Percentiles rank a stretch among this genome's conserved stretches.
These are phyloP conservation scores for Calvatia gigantea DNA, from an alignment of 768 basidiomycete genomes.

Conservation along the genomic window DNA sequence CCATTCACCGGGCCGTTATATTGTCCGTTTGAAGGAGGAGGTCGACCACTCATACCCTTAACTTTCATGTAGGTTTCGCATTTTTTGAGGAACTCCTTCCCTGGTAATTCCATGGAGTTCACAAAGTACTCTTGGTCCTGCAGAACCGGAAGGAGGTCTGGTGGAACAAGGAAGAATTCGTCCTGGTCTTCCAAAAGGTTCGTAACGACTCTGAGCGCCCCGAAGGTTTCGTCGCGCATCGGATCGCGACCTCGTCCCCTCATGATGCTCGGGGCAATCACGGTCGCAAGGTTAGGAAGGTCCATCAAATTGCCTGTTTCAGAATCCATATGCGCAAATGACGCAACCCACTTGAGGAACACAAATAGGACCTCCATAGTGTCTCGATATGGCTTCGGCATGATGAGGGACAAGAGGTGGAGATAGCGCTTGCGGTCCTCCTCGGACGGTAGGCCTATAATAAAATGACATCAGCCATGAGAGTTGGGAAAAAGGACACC, in stretches of 20 bases:
- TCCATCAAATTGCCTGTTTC: constrained; percentile 99
- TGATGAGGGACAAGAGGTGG: constrained; percentile 78
- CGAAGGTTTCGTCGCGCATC: constrained; percentile 90
- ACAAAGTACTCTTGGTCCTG: constrained; percentile 91
- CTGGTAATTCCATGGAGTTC: constrained; percentile 83
- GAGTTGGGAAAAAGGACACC: neutral
- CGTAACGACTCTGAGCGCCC: constrained; percentile 82
- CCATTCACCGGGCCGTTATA: constrained; percentile 38
- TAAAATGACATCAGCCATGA: constrained; percentile 10
- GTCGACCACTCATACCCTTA: constrained; percentile 57
- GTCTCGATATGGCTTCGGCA: constrained; percentile 94
- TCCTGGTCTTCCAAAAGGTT: constrained; percentile 90
- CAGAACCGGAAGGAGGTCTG: constrained; percentile 82
- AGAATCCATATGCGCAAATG: constrained; percentile 96
- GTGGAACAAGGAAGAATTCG: constrained; percentile 91
- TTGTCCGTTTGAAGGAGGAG: constrained; percentile 31
- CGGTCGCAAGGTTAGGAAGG: constrained; percentile 89
- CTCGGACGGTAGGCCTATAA: constrained; percentile 63
- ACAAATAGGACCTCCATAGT: constrained; percentile 98
- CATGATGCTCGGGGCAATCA: constrained; percentile 97
- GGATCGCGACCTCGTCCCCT: constrained; percentile 85
- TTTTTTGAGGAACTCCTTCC: constrained; percentile 95
- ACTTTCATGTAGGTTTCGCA: constrained; percentile 86
- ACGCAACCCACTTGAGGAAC: constrained; percentile 99
- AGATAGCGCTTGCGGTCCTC: constrained; percentile 80